These are phyloP conservation scores for Wickerhamiella infanticola DNA, from an alignment of 1,139 yeast species.

Conservation along the genomic window DNA sequence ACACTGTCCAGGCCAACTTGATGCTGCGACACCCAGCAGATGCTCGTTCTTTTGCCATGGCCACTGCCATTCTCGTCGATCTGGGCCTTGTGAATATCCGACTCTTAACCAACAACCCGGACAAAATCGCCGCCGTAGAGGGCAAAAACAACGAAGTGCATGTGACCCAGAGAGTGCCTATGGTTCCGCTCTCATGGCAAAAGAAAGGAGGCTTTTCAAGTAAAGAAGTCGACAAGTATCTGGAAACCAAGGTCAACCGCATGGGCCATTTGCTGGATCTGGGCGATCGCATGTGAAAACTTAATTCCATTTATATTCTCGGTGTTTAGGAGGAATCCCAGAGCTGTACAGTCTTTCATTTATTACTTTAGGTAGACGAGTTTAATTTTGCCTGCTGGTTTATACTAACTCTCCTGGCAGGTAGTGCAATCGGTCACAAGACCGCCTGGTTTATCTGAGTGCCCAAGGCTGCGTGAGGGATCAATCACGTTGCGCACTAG, in stretches of 20 bases:
- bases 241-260: constrained; percentile 83
- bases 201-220: constrained; percentile 57
- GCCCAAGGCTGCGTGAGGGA: constrained; percentile 35
- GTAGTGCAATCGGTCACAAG: constrained; percentile 33
- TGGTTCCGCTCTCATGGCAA: constrained; percentile 92
- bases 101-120: constrained; percentile 87
- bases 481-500: constrained; percentile 34
- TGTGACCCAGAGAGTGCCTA: constrained; percentile 80
- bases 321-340: too few species aligned
- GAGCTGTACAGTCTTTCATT: too few species aligned
- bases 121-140: constrained; percentile 87
- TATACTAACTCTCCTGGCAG: constrained; percentile 98
- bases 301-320: too few species aligned
- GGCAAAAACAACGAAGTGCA: constrained; percentile 55
- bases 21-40: constrained; percentile 93
- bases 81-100: constrained; percentile 60
- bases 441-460: constrained; percentile 23
- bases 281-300: constrained; percentile 2
- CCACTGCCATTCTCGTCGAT: constrained; percentile 82
- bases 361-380: constrained; percentile 45
- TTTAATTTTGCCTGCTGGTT: constrained; percentile 83
- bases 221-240: constrained; percentile 78
- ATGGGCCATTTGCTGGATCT: constrained; percentile 83
- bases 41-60: constrained; percentile 80
- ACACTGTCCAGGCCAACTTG: constrained; percentile 91